Evolutionary conservation across 345 rosid species (phyloP).

Genomic region (Lumnitzera littorea): DNA sequence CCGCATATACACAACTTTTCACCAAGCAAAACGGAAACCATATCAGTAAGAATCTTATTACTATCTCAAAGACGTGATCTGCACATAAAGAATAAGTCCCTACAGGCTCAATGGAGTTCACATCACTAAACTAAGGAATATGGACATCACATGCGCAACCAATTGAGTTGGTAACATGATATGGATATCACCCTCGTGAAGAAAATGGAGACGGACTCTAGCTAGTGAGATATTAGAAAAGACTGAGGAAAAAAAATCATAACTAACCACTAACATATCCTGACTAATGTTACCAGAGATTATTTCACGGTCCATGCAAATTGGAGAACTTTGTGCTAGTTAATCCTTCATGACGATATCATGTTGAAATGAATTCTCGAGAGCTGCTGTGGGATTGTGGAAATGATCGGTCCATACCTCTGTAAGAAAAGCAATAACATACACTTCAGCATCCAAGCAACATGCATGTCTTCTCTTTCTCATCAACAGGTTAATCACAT

Average conservation of each 20-base stretch:
- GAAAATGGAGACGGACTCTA: background rate
- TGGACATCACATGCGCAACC: too few relatives aligned
- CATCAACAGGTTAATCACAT: too few relatives aligned
- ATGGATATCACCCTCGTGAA: background rate
- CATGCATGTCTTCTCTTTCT: background rate
- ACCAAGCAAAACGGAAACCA: too few relatives aligned
- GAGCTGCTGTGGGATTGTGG: slow-evolving; percentile 19
- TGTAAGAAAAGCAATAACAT: slow-evolving; percentile 6
- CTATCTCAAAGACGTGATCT: too few relatives aligned
- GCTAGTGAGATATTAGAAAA: background rate
- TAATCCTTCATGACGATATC: slow-evolving; percentile 7
- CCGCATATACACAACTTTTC: too few relatives aligned
- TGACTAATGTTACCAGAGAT: background rate
- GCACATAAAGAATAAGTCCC: too few relatives aligned
- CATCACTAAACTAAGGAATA: too few relatives aligned
- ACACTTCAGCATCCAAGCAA: background rate
- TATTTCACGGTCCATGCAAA: background rate
- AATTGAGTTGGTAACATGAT: too few relatives aligned
- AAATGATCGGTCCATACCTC: slow-evolving; percentile 18
- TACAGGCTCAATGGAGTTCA: too few relatives aligned
- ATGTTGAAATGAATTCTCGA: slow-evolving; percentile 17
- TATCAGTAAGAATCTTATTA: too few relatives aligned
- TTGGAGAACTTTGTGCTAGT: background rate
- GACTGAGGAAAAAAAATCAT: too few relatives aligned
- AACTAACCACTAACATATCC: background rate